Conservation (phyloP, 139 green algal genomes). For the Coccomyxa sp. region DNA sequence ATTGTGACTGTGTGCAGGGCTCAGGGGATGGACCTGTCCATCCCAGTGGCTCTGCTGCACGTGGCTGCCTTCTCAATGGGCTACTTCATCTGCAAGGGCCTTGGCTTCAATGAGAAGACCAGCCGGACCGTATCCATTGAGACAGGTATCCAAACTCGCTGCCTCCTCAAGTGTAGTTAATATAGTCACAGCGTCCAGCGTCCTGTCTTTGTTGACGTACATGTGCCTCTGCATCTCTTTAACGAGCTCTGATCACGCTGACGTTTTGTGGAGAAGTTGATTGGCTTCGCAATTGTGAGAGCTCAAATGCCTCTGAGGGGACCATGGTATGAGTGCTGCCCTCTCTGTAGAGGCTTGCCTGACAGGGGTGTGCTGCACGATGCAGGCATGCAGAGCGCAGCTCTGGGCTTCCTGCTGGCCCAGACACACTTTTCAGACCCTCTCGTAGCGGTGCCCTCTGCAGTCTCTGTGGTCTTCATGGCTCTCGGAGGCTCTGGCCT, state of each 20-base stretch:
- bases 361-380: neutral
- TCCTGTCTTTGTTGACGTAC: neutral
- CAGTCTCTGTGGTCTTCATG: constrained; percentile 44
- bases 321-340: too few species aligned
- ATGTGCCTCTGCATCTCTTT: too few species aligned
- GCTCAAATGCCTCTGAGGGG: too few species aligned
- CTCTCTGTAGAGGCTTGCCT: neutral
- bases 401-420: constrained; percentile 68
- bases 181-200: neutral
- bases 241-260: too few species aligned
- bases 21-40: constrained; percentile 33
- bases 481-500: constrained; percentile 52
- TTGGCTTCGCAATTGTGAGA: too few species aligned
- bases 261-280: too few species aligned
- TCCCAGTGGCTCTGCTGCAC: constrained; percentile 58
- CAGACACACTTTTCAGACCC: constrained; percentile 71
- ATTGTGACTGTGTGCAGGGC: constrained; percentile 18
- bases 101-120: constrained; percentile 55
- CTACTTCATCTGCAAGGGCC: constrained; percentile 52
- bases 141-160: constrained; percentile 30
- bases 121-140: constrained; percentile 68
- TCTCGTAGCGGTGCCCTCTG: constrained; percentile 59
- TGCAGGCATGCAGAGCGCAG: constrained; percentile 66
- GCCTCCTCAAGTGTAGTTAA: neutral
- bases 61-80: constrained; percentile 54